Percentiles rank a stretch among this genome's conserved stretches.
Conservation (phyloP, 352 stramenopile genomes). For the Pythium periplocum region DNA sequence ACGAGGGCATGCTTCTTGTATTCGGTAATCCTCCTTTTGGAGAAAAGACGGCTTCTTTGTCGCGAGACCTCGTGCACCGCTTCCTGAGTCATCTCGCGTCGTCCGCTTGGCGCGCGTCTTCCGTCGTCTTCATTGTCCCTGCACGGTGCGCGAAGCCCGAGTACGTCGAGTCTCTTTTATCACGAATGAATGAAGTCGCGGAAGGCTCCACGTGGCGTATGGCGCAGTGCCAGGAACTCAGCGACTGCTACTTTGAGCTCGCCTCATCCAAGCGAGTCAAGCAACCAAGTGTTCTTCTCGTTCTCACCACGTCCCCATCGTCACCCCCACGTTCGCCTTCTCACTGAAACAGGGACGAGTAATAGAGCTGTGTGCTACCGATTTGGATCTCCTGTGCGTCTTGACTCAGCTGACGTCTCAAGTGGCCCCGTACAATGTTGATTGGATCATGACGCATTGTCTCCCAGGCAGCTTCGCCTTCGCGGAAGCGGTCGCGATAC, state of each 20-base stretch:
- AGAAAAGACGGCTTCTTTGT: neutral
- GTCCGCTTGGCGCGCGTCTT: slow-evolving; percentile 35
- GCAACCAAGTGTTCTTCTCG: slow-evolving; percentile 51
- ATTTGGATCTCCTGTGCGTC: slow-evolving; percentile 62
- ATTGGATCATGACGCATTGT: slow-evolving; percentile 63
- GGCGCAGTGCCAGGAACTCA: slow-evolving; percentile 23
- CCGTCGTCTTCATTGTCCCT: slow-evolving; percentile 70
- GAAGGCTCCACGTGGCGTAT: slow-evolving; percentile 22
- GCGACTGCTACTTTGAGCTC: slow-evolving; percentile 57
- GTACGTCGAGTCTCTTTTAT: slow-evolving; percentile 39
- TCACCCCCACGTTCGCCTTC: neutral
- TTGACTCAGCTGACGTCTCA: slow-evolving; percentile 48
- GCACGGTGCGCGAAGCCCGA: slow-evolving; percentile 36
- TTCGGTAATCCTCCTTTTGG: slow-evolving; percentile 74
- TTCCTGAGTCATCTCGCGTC: slow-evolving; percentile 45
- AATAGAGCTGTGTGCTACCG: slow-evolving; percentile 54
- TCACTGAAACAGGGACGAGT: slow-evolving; percentile 54
- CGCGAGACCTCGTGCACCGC: slow-evolving; percentile 38
- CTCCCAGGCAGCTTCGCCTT: slow-evolving; percentile 55
- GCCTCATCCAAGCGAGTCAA: slow-evolving; percentile 46
- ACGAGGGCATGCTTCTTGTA: too few species aligned
- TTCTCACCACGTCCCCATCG: neutral
- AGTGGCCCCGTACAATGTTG: slow-evolving; percentile 53
- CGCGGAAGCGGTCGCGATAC: slow-evolving; percentile 49
- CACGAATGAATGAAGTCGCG: slow-evolving; percentile 10